Percentiles rank a stretch among this genome's conserved stretches.
These are phyloP conservation scores for Gymnopilus junonius DNA, from an alignment of 768 basidiomycete genomes.

Conservation along the genomic window DNA sequence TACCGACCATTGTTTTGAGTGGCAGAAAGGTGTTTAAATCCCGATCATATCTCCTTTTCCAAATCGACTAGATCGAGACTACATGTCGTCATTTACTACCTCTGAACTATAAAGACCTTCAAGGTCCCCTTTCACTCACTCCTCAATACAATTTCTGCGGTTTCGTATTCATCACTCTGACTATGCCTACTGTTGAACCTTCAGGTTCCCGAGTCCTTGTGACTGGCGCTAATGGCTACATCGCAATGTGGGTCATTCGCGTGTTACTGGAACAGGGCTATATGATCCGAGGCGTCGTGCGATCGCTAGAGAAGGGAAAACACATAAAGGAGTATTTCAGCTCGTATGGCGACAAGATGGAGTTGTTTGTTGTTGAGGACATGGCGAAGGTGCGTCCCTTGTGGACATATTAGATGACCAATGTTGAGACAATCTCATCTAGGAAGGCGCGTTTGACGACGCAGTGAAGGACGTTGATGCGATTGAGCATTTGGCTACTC, in stretches of 20 bases:
- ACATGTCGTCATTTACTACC: not conserved
- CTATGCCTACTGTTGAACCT: not conserved
- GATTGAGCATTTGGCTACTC: conserved; percentile 71
- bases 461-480: conserved; percentile 78
- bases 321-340: conserved; percentile 59
- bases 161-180: not conserved
- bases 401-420: not conserved
- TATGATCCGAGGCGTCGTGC: conserved; percentile 66
- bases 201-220: conserved; percentile 41
- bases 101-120: not conserved
- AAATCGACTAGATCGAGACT: too few relatives aligned
- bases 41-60: too few relatives aligned
- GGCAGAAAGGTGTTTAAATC: too few relatives aligned
- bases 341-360: conserved; percentile 63
- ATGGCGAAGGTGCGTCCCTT: conserved; percentile 44
- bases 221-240: conserved; percentile 63
- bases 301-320: conserved; percentile 59
- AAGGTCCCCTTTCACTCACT: not conserved
- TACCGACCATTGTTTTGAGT: too few relatives aligned
- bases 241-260: conserved; percentile 60
- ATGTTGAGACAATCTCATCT: not conserved
- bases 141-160: not conserved
- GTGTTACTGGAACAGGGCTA: conserved; percentile 64
- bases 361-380: conserved; percentile 69
- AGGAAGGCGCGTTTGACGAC: conserved; percentile 77